A percentile compares a stretch with the other conserved stretches of the same genome.
These are phyloP conservation scores for Pyrus betulifolia DNA, from an alignment of 306 rosid genomes.

Conservation along the genomic window DNA sequence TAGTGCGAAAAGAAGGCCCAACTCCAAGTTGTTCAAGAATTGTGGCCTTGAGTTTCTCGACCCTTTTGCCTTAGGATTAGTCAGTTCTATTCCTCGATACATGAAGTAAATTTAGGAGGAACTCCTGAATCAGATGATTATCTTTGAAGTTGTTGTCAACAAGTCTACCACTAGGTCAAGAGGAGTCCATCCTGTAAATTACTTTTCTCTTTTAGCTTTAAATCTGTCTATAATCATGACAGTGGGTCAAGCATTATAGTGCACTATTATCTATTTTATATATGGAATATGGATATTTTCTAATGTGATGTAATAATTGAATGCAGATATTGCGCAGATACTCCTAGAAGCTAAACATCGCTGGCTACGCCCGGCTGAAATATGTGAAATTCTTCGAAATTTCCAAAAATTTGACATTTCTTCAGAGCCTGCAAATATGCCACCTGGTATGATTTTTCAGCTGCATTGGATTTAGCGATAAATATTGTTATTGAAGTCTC, in stretches of 20 bases:
- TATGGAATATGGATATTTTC: not conserved
- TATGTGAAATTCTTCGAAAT: slow-evolving; percentile 74
- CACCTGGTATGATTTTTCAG: slow-evolving; percentile 51
- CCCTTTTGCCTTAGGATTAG: no score
- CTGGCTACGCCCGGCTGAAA: slow-evolving; percentile 90
- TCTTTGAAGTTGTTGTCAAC: not conserved
- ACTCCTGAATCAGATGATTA: not conserved
- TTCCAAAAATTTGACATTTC: slow-evolving; percentile 40
- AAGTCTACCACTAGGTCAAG: not conserved
- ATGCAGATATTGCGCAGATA: slow-evolving; percentile 58
- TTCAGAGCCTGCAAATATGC: slow-evolving; percentile 58
- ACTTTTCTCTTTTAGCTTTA: not conserved
- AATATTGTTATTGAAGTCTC: not conserved
- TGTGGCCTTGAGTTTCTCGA: no score
- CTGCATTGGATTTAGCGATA: not conserved
- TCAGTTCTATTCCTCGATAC: no score
- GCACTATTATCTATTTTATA: not conserved
- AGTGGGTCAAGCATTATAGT: not conserved
- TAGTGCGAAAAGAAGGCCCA: no score
- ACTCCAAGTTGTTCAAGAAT: no score
- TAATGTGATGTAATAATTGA: slow-evolving; percentile 18
- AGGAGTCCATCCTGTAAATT: not conserved
- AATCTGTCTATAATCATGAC: not conserved
- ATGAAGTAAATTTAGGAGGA: no score
- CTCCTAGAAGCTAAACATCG: slow-evolving; percentile 68